Evolutionary conservation across 2,329 filamentous ascomycete genomes (phyloP).

Genomic region (Knufia petricola): DNA sequence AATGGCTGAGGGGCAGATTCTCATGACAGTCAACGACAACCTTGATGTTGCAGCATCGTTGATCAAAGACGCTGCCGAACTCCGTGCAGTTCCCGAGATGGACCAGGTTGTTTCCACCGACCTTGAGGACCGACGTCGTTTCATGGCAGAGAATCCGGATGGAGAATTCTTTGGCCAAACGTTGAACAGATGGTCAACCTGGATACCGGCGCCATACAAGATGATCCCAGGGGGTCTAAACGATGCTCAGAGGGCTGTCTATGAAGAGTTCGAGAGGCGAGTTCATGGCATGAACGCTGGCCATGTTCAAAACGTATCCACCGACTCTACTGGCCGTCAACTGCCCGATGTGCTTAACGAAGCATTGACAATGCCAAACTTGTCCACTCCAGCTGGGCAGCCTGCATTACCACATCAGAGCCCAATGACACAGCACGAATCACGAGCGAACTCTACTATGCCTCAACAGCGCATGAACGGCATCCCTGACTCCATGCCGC

Average conservation of each 20-base stretch:
- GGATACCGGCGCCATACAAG: slow-evolving; percentile 88
- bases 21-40: slow-evolving; percentile 99
- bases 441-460: slow-evolving; percentile 30
- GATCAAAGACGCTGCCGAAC: slow-evolving; percentile 91
- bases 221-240: slow-evolving; percentile 76
- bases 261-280: slow-evolving; percentile 89
- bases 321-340: slow-evolving; percentile 48
- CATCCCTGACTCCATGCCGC: slow-evolving; percentile 46
- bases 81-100: slow-evolving; percentile 86
- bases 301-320: slow-evolving; percentile 47
- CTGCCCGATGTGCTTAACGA: slow-evolving; percentile 55
- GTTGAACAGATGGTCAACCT: slow-evolving; percentile 83
- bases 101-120: slow-evolving; percentile 83
- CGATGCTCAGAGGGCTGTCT: slow-evolving; percentile 85
- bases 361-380: slow-evolving; percentile 50
- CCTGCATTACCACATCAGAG: slow-evolving; percentile 52
- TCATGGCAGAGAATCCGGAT: slow-evolving; percentile 49
- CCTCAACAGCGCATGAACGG: slow-evolving; percentile 45
- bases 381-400: slow-evolving; percentile 53
- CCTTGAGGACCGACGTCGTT: slow-evolving; percentile 66
- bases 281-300: slow-evolving; percentile 53
- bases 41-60: slow-evolving; percentile 85
- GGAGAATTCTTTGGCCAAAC: slow-evolving; percentile 37
- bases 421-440: slow-evolving; percentile 41
- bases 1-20: slow-evolving; percentile 84